Evolutionary conservation across 192 early-diverging fungal species (phyloP), one percentile per base, ranked within the genome.

Genomic region (Powellomyces hirtus): DNA sequence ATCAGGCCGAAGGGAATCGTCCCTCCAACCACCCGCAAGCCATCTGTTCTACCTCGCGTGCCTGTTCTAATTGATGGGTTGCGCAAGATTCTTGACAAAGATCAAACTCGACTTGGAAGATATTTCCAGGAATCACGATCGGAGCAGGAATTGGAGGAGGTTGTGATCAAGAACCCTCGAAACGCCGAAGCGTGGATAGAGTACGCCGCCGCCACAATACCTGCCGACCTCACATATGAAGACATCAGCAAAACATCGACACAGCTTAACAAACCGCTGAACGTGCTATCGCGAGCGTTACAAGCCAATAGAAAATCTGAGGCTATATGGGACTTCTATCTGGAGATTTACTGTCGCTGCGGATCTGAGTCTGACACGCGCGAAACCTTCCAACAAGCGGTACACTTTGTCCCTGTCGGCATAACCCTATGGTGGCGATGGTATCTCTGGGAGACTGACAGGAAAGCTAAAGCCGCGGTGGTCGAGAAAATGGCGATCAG

Each of bases 291-390:
- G 10, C 36, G 70, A 26, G 74, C 63, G 2, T 30, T 76, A 31
- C 57, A 66, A 31, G 52, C 27, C 35, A 73, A 73, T 46, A 49
- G 63, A 16, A 59, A 18, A 13, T 59, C 59, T 11, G 70, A 72
- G 29, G 55, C 26, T 4, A 57, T 72, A 26, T 76, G 74, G 74
- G 4, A 16, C 8, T 64, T 76, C 24, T 76, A 76, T 37, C 22
- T 76, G 44, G 74, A 76, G 27, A 27, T 76, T 10, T 76, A 29
- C 33, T 26, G 70, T 46, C 34, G 70, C 16, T 11, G 38, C 11
- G 62, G 33, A 11, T 18, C 36, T 4, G 49, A 24, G 8, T 18
- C 37, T 8, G 69, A 76, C 10, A 45, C 58, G 3, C 62, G 74
- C 13, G 58, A 65, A 34, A 49, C 16, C 24, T 76, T 76, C 40